Conservation (phyloP, 768 basidiomycete genomes). For the Pleurotus tuber-regium region DNA sequence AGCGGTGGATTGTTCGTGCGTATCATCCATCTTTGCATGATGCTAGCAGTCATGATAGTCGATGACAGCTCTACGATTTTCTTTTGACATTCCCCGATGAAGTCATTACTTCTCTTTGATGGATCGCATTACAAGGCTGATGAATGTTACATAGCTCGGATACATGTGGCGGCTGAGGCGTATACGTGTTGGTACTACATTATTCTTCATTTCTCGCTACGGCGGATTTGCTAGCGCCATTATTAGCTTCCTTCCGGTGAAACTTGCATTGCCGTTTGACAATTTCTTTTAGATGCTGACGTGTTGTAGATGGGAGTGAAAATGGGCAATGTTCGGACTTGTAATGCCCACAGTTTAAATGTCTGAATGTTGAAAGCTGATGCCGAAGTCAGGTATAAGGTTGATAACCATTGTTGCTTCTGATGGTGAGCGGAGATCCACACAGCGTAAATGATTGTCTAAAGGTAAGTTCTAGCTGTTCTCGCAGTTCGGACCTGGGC, state of each 20-base stretch:
- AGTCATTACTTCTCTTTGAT: neutral
- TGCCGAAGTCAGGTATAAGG: too few species aligned
- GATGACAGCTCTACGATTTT: constrained; percentile 6
- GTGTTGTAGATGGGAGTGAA: neutral
- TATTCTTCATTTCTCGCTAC: constrained; percentile 8
- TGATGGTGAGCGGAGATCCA: neutral
- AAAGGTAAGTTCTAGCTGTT: neutral
- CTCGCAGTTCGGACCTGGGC: constrained; percentile 7
- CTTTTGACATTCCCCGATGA: constrained; percentile 6
- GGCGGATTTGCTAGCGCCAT: constrained; percentile 7
- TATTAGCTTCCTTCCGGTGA: neutral
- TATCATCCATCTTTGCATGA: too few species aligned
- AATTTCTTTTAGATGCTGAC: neutral
- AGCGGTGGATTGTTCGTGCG: constrained; percentile 3
- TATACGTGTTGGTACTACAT: neutral
- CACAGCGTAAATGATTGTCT: too few species aligned
- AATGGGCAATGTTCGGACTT: constrained; percentile 5
- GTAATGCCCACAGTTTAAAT: neutral
- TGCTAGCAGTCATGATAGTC: too few species aligned
- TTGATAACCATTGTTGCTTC: constrained; percentile 4
- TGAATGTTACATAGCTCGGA: neutral
- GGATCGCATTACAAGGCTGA: neutral
- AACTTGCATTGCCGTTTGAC: neutral
- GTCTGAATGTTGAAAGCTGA: too few species aligned
- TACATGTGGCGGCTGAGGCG: constrained; percentile 4